A percentile compares a stretch with the other conserved stretches of the same genome.
Evolutionary conservation across 371 early-diverging fungal species (phyloP).

Genomic region (Sporodiniella umbellata): DNA sequence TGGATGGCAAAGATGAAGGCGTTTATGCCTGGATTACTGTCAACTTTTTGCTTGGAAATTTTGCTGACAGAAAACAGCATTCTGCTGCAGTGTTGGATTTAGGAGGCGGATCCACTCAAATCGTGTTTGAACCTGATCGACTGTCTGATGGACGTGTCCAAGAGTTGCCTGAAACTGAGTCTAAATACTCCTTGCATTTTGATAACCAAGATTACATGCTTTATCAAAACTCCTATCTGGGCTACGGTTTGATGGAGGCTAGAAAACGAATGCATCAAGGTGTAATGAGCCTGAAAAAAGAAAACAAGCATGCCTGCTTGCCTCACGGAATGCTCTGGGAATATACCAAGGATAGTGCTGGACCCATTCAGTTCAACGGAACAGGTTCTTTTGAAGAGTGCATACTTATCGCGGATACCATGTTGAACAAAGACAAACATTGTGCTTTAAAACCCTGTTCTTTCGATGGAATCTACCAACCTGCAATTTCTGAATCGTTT

Average conservation of each 20-base stretch:
- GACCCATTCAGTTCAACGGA: conserved; percentile 40
- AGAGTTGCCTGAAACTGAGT: conserved; percentile 57
- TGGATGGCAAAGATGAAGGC: conserved; percentile 96
- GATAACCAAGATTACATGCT: conserved; percentile 71
- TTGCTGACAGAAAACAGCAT: conserved; percentile 37
- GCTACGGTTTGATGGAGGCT: conserved; percentile 91
- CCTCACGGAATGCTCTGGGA: conserved; percentile 40
- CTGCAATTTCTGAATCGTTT: conserved; percentile 69
- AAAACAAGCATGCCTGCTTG: conserved; percentile 55
- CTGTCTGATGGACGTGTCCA: conserved; percentile 39
- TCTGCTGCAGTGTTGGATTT: conserved; percentile 94
- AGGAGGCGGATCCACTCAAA: conserved; percentile 96
- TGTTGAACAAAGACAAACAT: conserved; percentile 59
- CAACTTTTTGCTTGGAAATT: conserved; percentile 77
- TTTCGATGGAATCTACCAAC: conserved; percentile 92
- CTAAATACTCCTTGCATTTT: conserved; percentile 65
- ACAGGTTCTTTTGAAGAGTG: conserved; percentile 50
- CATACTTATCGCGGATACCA: conserved; percentile 39
- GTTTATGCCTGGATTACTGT: conserved; percentile 98
- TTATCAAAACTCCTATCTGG: conserved; percentile 94
- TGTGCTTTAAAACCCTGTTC: conserved; percentile 73
- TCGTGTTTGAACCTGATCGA: conserved; percentile 89
- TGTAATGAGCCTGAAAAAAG: neutral
- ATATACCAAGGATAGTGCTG: conserved; percentile 13
- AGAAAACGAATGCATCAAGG: conserved; percentile 65